A percentile compares a stretch with the other conserved stretches of the same genome.
Evolutionary conservation across 345 rosid species (phyloP).

Genomic region (Eucalyptus tenuipes): DNA sequence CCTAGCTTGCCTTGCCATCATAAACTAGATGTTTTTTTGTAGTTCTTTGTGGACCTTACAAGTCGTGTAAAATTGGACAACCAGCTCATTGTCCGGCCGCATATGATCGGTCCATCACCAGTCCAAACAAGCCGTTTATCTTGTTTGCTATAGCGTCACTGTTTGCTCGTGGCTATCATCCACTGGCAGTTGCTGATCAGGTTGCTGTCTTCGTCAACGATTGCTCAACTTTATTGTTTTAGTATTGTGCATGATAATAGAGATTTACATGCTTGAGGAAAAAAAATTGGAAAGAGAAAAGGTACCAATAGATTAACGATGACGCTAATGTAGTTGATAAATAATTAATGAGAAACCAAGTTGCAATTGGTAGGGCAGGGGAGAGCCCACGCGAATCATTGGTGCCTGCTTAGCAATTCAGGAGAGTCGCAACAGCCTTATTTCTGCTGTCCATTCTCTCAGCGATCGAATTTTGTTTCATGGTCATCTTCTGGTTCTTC

Average conservation of each 20-base stretch:
- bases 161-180: background rate
- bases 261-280: background rate
- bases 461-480: background rate
- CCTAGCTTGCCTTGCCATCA: background rate
- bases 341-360: background rate
- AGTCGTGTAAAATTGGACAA: background rate
- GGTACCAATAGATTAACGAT: background rate
- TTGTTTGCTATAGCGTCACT: background rate
- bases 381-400: background rate
- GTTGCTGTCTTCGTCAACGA: background rate
- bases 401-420: background rate
- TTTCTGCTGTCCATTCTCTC: background rate
- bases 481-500: background rate
- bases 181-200: background rate
- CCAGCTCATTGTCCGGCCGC: background rate
- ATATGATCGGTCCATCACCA: background rate
- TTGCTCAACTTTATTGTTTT: background rate
- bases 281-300: background rate
- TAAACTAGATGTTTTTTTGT: background rate
- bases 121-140: background rate
- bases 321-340: background rate
- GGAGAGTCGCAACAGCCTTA: background rate
- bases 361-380: background rate
- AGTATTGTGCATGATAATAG: background rate
- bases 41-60: background rate